Evolutionary conservation across 768 basidiomycete genomes (phyloP).

Genomic region (Dictyophora rubrovolvata): DNA sequence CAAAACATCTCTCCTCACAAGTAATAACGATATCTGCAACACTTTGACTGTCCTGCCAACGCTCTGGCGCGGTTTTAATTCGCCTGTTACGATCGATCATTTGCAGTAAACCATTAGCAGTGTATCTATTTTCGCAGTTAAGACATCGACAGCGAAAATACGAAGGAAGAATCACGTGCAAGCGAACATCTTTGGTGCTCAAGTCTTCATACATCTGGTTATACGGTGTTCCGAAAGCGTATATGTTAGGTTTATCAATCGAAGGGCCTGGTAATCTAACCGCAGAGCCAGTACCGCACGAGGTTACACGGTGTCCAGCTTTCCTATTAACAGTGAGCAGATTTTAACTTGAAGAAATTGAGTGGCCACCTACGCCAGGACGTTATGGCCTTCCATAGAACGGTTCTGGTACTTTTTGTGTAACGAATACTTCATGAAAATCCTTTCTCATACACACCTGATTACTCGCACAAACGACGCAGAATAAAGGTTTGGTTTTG

Average conservation of each 20-base stretch:
- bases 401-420: conserved; percentile 52
- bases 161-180: conserved; percentile 43
- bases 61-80: conserved; percentile 86
- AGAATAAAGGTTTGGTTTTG: conserved; percentile 58
- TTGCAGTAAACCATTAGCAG: conserved; percentile 83
- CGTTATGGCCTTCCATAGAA: conserved; percentile 96
- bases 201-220: conserved; percentile 92
- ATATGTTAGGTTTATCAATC: conserved; percentile 96
- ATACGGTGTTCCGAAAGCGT: conserved; percentile 94
- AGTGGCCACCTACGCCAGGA: conserved; percentile 58
- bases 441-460: conserved; percentile 48
- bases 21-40: conserved; percentile 97
- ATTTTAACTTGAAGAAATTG: background rate
- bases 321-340: conserved; percentile 38
- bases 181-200: conserved; percentile 62
- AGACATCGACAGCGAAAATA: conserved; percentile 2
- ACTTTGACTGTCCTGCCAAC: conserved; percentile 87
- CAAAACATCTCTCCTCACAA: conserved; percentile 97
- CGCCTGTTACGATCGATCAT: conserved; percentile 95
- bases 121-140: conserved; percentile 47
- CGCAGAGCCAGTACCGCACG: conserved; percentile 93
- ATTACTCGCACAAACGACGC: conserved; percentile 99
- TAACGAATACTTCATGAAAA: conserved; percentile 13
- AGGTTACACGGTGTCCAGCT: conserved; percentile 85
- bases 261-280: conserved; percentile 94